These are phyloP conservation scores for Penicillium sp. DNA, from an alignment of 2,329 filamentous ascomycete species.

Conservation along the genomic window DNA sequence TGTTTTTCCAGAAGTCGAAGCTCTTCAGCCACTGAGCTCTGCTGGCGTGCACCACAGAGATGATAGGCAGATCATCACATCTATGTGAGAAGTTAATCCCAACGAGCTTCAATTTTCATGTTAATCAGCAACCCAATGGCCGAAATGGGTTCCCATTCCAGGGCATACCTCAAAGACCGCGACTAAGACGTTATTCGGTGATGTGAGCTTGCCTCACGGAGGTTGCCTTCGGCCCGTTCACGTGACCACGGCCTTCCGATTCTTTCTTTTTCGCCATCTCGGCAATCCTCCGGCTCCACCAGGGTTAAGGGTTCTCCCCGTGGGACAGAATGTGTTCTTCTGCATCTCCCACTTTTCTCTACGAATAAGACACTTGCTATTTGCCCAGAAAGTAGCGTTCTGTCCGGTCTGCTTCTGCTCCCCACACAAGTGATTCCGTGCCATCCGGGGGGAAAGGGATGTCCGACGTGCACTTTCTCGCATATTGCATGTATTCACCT, in stretches of 20 bases:
- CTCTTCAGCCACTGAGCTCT: neutral
- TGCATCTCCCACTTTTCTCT: neutral
- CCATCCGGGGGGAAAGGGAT: conserved; percentile 14
- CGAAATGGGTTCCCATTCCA: neutral
- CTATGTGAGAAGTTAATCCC: neutral
- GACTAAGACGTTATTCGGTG: neutral
- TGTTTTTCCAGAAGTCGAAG: neutral
- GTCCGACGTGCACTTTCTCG: conserved; percentile 9
- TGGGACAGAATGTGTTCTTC: conserved; percentile 3
- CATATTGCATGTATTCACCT: conserved; percentile 5
- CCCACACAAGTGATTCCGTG: conserved; percentile 16
- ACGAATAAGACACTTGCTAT: conserved; percentile 11
- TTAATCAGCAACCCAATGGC: neutral
- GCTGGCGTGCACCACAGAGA: neutral
- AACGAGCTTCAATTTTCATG: neutral
- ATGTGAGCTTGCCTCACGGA: neutral
- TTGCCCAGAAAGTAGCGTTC: conserved; percentile 10
- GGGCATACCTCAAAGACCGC: neutral
- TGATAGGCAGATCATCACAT: neutral
- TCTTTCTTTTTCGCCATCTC: conserved; percentile 3
- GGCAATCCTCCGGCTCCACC: conserved; percentile 14
- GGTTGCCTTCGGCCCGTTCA: neutral
- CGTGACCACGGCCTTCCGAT: neutral
- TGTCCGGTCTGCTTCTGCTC: conserved; percentile 4
- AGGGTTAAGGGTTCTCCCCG: conserved; percentile 25